Evolutionary conservation across 352 stramenopile genomes (phyloP), one percentile per base, ranked within the genome.

Genomic region (Phytophthora citrophthora): DNA sequence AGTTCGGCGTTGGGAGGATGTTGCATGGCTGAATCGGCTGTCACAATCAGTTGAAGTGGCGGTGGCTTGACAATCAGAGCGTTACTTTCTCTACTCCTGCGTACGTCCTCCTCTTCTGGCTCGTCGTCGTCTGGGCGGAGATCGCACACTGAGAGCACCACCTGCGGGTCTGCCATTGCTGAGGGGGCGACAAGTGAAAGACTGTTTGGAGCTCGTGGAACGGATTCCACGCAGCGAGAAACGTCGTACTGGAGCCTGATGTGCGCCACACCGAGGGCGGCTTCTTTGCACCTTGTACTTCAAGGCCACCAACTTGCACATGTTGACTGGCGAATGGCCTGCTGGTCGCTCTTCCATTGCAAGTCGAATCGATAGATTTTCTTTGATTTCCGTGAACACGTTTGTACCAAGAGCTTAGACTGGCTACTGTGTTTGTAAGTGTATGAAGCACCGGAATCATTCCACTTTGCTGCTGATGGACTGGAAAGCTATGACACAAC

Each of bases 61-160:
- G 59, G 51, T 36, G 69, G 50, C 55, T 77, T 74, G 44, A 64
- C 60, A 36, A 74, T 71, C 38, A 74, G n/a, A 8, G 54, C 64
- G 48, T 45, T 71, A 24, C 54, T 63, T 31, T 60, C 24, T 31
- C 5, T 68, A 29, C 29, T 58, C 18, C 48, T 50, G 16, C 23
- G 56, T 40, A 46, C 20, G 46, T 80, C 64, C 61, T 80, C 72
- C 36, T 80, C 51, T 41, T 77, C 72, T 41, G 72, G 72, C 32
- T 80, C 64, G 24, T 70, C 64, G 29, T 54, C 50, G 50, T 73
- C 63, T 13, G 44, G 44, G 45, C 27, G 46, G 15, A 56, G 26
- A 50, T 66, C 36, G 55, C 53, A 61, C 53, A 62, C 49, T 58
- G 59, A 43, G 16, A 68, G 16, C 34, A 51, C 38, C 8, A 54